A percentile compares a stretch with the other conserved stretches of the same genome.
Conservation (phyloP, 2,329 filamentous ascomycete species). For the Fusarium euwallaceae region DNA sequence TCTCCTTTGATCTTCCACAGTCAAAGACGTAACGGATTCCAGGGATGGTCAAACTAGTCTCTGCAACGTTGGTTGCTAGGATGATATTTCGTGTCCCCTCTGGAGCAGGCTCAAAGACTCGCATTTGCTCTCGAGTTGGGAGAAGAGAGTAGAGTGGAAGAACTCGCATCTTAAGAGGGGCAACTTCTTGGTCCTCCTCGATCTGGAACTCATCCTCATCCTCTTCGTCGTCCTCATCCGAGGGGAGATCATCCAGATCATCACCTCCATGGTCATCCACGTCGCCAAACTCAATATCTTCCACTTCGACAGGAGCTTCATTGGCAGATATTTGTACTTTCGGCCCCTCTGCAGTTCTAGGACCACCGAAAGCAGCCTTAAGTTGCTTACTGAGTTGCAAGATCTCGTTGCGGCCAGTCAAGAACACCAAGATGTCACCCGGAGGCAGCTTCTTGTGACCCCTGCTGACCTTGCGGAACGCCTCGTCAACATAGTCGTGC, state of each 20-base stretch:
- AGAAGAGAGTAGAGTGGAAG: conserved; percentile 95
- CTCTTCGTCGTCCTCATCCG: conserved; percentile 69
- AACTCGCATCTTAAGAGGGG: conserved; percentile 82
- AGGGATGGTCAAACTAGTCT: conserved; percentile 96
- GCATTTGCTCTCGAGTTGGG: conserved; percentile 89
- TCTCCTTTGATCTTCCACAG: conserved; percentile 91
- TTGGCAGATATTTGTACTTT: conserved; percentile 81
- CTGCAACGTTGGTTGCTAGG: conserved; percentile 94
- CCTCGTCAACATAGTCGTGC: conserved; percentile 91
- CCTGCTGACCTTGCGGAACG: conserved; percentile 85
- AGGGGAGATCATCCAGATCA: conserved; percentile 70
- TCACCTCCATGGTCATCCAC: conserved; percentile 73
- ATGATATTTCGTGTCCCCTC: conserved; percentile 88
- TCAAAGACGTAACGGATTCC: conserved; percentile 97
- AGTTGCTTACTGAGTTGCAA: conserved; percentile 83
- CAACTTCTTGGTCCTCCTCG: conserved; percentile 71
- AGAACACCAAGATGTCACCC: conserved; percentile 91
- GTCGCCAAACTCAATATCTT: conserved; percentile 87
- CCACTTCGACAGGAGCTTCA: conserved; percentile 83
- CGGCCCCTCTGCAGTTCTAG: conserved; percentile 69
- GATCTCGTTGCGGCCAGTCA: conserved; percentile 96
- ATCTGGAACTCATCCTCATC: conserved; percentile 78
- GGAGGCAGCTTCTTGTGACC: conserved; percentile 92
- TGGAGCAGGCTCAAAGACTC: conserved; percentile 88
- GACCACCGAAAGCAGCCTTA: conserved; percentile 73